These are phyloP conservation scores for Calonectria fujianensis DNA, from an alignment of 2,329 filamentous ascomycete species.

Conservation along the genomic window DNA sequence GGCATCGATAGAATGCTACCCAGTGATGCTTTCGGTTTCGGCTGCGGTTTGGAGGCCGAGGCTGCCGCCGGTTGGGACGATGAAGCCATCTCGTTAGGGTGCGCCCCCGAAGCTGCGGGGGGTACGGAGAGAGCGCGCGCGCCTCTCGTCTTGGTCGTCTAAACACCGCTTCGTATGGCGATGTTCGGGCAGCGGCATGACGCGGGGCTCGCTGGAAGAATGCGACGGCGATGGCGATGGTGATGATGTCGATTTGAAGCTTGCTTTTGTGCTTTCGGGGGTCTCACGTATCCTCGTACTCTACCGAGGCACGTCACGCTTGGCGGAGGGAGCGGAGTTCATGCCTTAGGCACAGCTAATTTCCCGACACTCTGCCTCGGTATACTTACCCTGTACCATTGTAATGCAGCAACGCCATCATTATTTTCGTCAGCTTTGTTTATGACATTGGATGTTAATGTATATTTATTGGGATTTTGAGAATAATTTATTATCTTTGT, in stretches of 20 bases:
- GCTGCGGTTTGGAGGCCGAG: slow-evolving; percentile 47
- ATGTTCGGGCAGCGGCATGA: slow-evolving; percentile 29
- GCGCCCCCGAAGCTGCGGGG: slow-evolving; percentile 30
- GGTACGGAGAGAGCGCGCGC: slow-evolving; percentile 13
- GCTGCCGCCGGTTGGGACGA: slow-evolving; percentile 47
- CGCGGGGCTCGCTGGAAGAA: slow-evolving; percentile 24
- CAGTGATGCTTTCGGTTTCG: slow-evolving; percentile 51
- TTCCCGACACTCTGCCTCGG: slow-evolving; percentile 21
- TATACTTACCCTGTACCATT: slow-evolving; percentile 16
- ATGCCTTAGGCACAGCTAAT: slow-evolving; percentile 50
- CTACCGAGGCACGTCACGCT: slow-evolving; percentile 54
- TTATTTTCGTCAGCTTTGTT: neutral
- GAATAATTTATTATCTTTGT: neutral
- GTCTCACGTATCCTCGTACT: slow-evolving; percentile 39
- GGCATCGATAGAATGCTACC: slow-evolving; percentile 72
- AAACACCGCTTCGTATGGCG: slow-evolving; percentile 26
- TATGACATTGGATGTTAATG: neutral
- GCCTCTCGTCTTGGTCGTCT: slow-evolving; percentile 38
- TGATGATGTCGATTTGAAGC: slow-evolving; percentile 41
- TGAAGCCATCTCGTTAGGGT: slow-evolving; percentile 46
- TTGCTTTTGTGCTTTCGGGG: slow-evolving; percentile 29
- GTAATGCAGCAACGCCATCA: neutral
- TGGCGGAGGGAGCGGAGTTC: slow-evolving; percentile 44
- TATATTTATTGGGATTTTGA: neutral
- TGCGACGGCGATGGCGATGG: slow-evolving; percentile 36